Percentiles rank a stretch among this genome's conserved stretches.
Evolutionary conservation across 768 basidiomycete species (phyloP).

Genomic region (Roridomyces roridus): DNA sequence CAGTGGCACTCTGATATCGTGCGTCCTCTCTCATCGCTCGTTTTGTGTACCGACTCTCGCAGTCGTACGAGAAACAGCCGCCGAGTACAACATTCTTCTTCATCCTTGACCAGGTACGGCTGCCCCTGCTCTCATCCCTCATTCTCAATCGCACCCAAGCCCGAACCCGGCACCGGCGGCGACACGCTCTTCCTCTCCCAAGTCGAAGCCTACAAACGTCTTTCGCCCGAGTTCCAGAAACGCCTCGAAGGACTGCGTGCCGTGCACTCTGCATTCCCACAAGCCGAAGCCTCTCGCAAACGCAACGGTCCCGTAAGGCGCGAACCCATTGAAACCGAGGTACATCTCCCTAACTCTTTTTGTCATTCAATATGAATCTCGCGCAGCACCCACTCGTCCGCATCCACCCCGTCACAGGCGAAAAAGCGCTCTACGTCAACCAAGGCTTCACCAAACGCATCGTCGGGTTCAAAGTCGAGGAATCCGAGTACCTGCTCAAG

Average conservation of each 20-base stretch:
- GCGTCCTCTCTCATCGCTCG: constrained; percentile 21
- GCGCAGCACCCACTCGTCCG: constrained; percentile 60
- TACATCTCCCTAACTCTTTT: constrained; percentile 23
- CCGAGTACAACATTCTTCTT: constrained; percentile 64
- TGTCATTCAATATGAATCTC: not conserved
- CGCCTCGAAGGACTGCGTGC: constrained; percentile 63
- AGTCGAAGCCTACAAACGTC: constrained; percentile 64
- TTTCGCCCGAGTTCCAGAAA: constrained; percentile 62
- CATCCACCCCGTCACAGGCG: constrained; percentile 65
- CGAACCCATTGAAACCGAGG: constrained; percentile 55
- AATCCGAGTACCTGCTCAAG: constrained; percentile 59
- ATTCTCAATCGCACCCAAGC: constrained; percentile 24
- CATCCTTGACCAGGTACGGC: constrained; percentile 52
- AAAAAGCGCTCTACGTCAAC: constrained; percentile 67
- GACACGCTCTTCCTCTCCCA: constrained; percentile 65
- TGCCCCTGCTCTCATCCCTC: too few relatives aligned
- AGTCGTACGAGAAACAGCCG: constrained; percentile 63
- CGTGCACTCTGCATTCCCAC: constrained; percentile 59
- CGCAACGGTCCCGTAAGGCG: constrained; percentile 54
- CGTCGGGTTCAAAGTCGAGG: constrained; percentile 60
- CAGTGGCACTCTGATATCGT: constrained; percentile 65
- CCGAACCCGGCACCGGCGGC: constrained; percentile 44
- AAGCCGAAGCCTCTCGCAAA: constrained; percentile 52
- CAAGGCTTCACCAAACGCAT: constrained; percentile 59
- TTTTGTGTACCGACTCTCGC: not conserved